Evolutionary conservation across 1,139 yeast species (phyloP), one percentile per base, ranked within the genome.

Genomic region (Yamadazyma taylorii): DNA sequence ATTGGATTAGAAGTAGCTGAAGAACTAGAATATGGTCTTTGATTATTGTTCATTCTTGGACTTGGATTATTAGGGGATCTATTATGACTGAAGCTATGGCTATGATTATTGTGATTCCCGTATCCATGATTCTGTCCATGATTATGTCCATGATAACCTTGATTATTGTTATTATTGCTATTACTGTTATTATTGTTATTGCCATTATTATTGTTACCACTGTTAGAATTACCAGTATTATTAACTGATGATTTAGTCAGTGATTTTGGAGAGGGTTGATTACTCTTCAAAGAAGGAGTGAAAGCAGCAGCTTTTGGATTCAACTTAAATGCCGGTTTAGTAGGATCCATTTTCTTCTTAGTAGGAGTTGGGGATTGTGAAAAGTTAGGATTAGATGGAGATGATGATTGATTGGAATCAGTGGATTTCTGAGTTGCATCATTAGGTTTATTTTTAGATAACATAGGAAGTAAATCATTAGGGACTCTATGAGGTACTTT

Each of bases 401-500:
- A 9, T 14, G 28, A 17, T 21, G 48, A 22, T n/a, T 32, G 33
- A 13, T 33, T 26, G 15, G 37, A 32, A 21, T 33, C 16, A 24
- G 36, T 55, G 41, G 61, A 68, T 53, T 81, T 19, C 8, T 19
- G 21, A 8, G 23, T 85, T 43, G 78, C 79, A 54, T 80, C 87
- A 53, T 79, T 81, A 21, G 60, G 57, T 53, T 78, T 80, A 52
- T 81, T 87, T 56, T 83, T 84, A 6, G 90, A 69, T 32, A 85
- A 66, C 25, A 85, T 82, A 4, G 95, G 92, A 44, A 85, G 70
- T 53, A 87, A 70, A 55, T 88, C 96, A 24, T 77, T 58, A 5
- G 96, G 96, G 52, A 82, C 72, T 44, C 79, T 79, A 46, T 79
- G 78, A 3, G 87, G 87, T 19, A 88, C 78, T 61, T 86, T 87